phyloP scores from a whole-genome alignment of 805 yeast species.

The Ogataea siamensis region DNA sequence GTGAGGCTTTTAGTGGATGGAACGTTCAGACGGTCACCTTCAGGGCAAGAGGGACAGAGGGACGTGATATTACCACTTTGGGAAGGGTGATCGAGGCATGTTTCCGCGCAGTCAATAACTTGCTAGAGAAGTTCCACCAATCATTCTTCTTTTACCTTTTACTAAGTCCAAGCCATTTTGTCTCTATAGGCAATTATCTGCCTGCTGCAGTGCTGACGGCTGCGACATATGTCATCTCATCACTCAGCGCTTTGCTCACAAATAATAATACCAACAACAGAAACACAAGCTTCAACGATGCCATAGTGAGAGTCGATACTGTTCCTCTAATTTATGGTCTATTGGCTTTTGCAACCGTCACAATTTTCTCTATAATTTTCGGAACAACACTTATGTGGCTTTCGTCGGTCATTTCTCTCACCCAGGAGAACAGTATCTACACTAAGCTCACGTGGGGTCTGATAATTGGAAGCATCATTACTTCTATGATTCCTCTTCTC shows the following conservation, averaged over 20 bases:
- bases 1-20: constrained; percentile 95
- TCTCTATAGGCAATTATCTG: constrained; percentile 89
- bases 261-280: constrained; percentile 34
- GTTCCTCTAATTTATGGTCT: constrained; percentile 30
- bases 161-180: constrained; percentile 74
- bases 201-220: constrained; percentile 81
- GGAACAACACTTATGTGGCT: constrained; percentile 26
- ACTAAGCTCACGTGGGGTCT: constrained; percentile 16
- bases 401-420: constrained; percentile 11
- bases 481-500: constrained; percentile 19
- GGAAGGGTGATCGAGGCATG: constrained; percentile 89
- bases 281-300: constrained; percentile 5
- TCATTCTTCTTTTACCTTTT: constrained; percentile 90
- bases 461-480: constrained; percentile 6
- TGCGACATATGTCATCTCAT: constrained; percentile 63
- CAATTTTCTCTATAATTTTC: constrained; percentile 21
- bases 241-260: constrained; percentile 56
- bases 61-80: constrained; percentile 82
- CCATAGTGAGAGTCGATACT: constrained; percentile 23
- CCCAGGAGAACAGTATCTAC: constrained; percentile 10
- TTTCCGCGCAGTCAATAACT: constrained; percentile 84
- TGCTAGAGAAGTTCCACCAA: constrained; percentile 94
- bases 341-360: constrained; percentile 30
- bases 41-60: constrained; percentile 52
- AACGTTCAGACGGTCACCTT: constrained; percentile 87